Base-by-base conservation (phyloP, 2,329 filamentous ascomycete genomes). In the Tolypocladium endophyticum region DNA sequence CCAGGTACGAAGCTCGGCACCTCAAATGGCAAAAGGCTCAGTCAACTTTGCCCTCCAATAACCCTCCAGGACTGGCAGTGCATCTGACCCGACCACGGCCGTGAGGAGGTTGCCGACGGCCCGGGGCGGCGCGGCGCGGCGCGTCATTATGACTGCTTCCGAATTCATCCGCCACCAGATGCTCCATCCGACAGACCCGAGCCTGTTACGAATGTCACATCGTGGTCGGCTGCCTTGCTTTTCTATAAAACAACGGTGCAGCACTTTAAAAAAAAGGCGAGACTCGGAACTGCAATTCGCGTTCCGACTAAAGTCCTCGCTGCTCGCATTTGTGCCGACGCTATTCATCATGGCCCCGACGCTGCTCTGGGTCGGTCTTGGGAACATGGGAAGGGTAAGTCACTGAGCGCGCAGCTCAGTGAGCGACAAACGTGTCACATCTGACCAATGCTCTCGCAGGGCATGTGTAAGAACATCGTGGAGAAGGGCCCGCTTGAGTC, bases 391-490 rank as follows among this genome's bases (percentile, higher is more conserved):
- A 65, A 82, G 87, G 69, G 89, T 88, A 77, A 77, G 47, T 33
- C 47, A 28, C 25, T 20, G 45, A 16, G 45, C 45, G 25, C 25
- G 45, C 28, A 4, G 12, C 45, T 30, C 45, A 6, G 5, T 23
- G 14, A 28, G 45, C 45, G 25, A n/a, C 18, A 83, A 11, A 25
- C 28, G 16, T 23, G 50, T 14, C 36, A 36, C 11, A 3, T 28
- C 28, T 2, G 35, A 47, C 1, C 25, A 39, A 38, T 30, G 25
- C 60, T 64, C 18, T 36, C 30, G 14, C 61, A 91, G 88, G 90
- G 87, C 63, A 95, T 96, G 89, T 84, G 81, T 74, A 88, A 87
- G 73, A 96, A 96, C 71, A 78, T 97, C 43, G 86, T 88, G 12
- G 81, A 87, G 68, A 96, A 96, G 71, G 90, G 85, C 36, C 77